Evolutionary conservation across 2,329 filamentous ascomycete species (phyloP).

Genomic region (Dactylonectria macrodidyma): DNA sequence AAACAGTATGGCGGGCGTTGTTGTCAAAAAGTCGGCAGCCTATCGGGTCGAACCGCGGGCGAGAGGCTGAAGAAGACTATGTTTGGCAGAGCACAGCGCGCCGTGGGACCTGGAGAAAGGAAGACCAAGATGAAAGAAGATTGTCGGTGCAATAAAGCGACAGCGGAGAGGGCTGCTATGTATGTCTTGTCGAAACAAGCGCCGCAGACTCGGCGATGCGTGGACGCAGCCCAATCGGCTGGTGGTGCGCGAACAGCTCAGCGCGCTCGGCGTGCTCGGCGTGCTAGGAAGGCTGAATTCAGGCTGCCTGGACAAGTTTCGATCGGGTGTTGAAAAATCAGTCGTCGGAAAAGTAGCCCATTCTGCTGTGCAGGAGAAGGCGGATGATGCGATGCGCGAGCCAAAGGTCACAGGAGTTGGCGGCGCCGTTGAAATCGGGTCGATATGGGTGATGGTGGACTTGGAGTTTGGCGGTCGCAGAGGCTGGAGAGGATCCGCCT

Average conservation of each 20-base stretch:
- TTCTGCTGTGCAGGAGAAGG: constrained; percentile 31
- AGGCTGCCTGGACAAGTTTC: constrained; percentile 25
- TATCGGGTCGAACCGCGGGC: constrained; percentile 14
- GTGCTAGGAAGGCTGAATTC: not conserved
- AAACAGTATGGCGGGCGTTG: constrained; percentile 10
- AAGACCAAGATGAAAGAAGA: not conserved
- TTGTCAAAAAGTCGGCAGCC: constrained; percentile 1
- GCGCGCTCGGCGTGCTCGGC: constrained; percentile 14
- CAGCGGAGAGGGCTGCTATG: not conserved
- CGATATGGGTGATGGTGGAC: constrained; percentile 37
- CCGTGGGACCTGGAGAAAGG: constrained; percentile 10
- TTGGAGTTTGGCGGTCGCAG: constrained; percentile 39
- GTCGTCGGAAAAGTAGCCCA: constrained; percentile 33
- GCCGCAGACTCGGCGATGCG: constrained; percentile 12
- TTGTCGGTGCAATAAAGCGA: not conserved
- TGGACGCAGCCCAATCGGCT: constrained; percentile 14
- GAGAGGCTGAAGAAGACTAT: constrained; percentile 12
- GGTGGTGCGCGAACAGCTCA: constrained; percentile 23
- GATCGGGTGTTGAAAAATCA: constrained; percentile 31
- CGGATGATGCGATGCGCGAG: constrained; percentile 29
- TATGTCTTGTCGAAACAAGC: constrained; percentile 1
- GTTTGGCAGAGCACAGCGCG: constrained; percentile 11
- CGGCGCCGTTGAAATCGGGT: constrained; percentile 23
- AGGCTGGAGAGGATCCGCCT: constrained; percentile 38
- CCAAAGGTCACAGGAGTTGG: constrained; percentile 28